Evolutionary conservation across 805 yeast genomes (phyloP).

Genomic region (Danielozyma ontarioensis): DNA sequence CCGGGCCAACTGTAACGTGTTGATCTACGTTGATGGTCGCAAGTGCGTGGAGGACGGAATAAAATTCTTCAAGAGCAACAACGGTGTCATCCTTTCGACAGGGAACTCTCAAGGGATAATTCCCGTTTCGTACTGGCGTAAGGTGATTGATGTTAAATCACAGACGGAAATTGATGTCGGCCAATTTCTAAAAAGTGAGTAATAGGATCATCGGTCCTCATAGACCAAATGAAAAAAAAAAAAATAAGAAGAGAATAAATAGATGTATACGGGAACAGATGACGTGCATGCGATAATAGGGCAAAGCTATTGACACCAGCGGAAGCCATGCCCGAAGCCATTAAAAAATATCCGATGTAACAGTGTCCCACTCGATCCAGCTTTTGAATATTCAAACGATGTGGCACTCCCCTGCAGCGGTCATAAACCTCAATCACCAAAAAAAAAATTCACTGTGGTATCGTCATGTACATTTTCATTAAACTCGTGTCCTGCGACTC

Average conservation of each 20-base stretch:
- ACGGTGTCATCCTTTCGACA: constrained; percentile 67
- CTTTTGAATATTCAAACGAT: too few relatives aligned
- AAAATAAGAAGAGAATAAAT: background rate
- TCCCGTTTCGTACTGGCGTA: constrained; percentile 36
- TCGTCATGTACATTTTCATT: too few relatives aligned
- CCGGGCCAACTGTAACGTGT: constrained; percentile 50
- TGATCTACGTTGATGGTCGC: constrained; percentile 57
- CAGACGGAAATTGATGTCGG: background rate
- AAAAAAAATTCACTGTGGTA: too few relatives aligned
- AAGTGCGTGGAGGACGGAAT: constrained; percentile 41
- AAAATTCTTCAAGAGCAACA: constrained; percentile 56
- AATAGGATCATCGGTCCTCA: background rate
- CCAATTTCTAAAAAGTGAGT: background rate
- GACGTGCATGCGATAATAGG: background rate
- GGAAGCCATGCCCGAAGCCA: too few relatives aligned
- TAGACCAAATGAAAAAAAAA: too few relatives aligned
- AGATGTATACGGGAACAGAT: background rate
- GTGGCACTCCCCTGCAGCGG: too few relatives aligned
- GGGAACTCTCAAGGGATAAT: constrained; percentile 57
- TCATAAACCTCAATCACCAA: too few relatives aligned
- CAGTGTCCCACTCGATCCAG: too few relatives aligned
- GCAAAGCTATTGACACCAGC: too few relatives aligned
- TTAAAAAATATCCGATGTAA: too few relatives aligned
- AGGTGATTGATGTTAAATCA: constrained; percentile 16
- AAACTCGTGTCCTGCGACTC: too few relatives aligned